These are phyloP conservation scores for Plasmopara viticola DNA, from an alignment of 352 stramenopile genomes.

Conservation along the genomic window DNA sequence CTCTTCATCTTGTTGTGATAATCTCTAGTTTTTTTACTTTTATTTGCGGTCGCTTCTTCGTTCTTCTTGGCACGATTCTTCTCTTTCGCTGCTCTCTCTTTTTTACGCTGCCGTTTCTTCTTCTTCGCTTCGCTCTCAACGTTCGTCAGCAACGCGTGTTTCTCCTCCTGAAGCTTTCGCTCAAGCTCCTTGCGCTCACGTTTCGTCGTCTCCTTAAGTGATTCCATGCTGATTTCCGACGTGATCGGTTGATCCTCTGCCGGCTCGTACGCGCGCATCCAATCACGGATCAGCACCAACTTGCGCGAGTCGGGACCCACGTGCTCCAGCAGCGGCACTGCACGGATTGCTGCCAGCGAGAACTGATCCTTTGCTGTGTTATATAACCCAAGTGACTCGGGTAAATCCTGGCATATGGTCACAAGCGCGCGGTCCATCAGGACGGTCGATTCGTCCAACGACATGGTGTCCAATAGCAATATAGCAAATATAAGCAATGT, in stretches of 20 bases:
- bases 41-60: slow-evolving; percentile 20
- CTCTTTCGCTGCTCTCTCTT: slow-evolving; percentile 22
- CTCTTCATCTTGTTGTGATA: slow-evolving; percentile 9
- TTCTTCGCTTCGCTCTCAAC: slow-evolving; percentile 24
- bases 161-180: slow-evolving; percentile 32
- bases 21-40: slow-evolving; percentile 1
- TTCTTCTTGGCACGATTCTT: slow-evolving; percentile 2
- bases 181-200: slow-evolving; percentile 45
- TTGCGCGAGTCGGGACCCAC: slow-evolving; percentile 54
- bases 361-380: slow-evolving; percentile 70
- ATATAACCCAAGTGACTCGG: slow-evolving; percentile 73
- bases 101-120: slow-evolving; percentile 19
- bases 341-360: slow-evolving; percentile 46
- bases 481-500: neutral
- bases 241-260: slow-evolving; percentile 44
- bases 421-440: slow-evolving; percentile 74
- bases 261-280: slow-evolving; percentile 62
- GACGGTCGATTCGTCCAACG: slow-evolving; percentile 58
- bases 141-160: slow-evolving; percentile 34
- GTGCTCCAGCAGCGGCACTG: slow-evolving; percentile 47
- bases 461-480: slow-evolving; percentile 32
- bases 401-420: slow-evolving; percentile 66
- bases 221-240: slow-evolving; percentile 52
- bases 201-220: slow-evolving; percentile 36
- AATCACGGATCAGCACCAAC: slow-evolving; percentile 57